A percentile compares a stretch with the other conserved stretches of the same genome.
These are phyloP conservation scores for Physcia stellaris DNA, from an alignment of 495 filamentous ascomycete genomes.

Conservation along the genomic window DNA sequence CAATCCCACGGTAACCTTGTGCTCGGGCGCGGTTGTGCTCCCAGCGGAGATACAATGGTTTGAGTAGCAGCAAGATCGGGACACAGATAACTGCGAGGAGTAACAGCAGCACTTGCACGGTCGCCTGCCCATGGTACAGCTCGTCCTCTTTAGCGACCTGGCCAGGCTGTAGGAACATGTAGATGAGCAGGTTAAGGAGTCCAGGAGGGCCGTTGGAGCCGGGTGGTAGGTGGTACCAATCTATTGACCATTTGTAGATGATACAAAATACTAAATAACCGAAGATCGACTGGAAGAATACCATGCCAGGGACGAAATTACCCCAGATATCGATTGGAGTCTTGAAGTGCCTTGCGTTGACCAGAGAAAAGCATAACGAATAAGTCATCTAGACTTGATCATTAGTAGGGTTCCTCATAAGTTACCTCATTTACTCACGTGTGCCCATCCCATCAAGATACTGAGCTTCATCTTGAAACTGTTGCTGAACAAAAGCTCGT, in stretches of 20 bases:
- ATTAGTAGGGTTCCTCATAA: conserved; percentile 3
- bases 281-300: conserved; percentile 99
- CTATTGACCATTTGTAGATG: conserved; percentile 89
- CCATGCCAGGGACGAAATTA: conserved; percentile 94
- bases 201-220: conserved; percentile 50
- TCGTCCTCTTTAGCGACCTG: conserved; percentile 45
- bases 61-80: conserved; percentile 81
- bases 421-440: conserved; percentile 35
- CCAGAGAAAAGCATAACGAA: conserved; percentile 79
- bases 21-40: conserved; percentile 85
- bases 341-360: conserved; percentile 92
- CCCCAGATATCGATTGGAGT: conserved; percentile 88
- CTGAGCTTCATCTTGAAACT: conserved; percentile 99
- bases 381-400: conserved; percentile 67
- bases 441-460: conserved; percentile 88
- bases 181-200: conserved; percentile 96
- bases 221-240: conserved; percentile 60
- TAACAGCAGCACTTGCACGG: conserved; percentile 65
- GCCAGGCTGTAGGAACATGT: conserved; percentile 93
- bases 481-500: conserved; percentile 87
- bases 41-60: conserved; percentile 83
- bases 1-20: conserved; percentile 82
- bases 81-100: conserved; percentile 76
- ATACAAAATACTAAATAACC: conserved; percentile 91
- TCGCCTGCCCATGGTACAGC: conserved; percentile 63